Conservation (phyloP, 1,139 yeast species). For the Suhomyces wounanorum region DNA sequence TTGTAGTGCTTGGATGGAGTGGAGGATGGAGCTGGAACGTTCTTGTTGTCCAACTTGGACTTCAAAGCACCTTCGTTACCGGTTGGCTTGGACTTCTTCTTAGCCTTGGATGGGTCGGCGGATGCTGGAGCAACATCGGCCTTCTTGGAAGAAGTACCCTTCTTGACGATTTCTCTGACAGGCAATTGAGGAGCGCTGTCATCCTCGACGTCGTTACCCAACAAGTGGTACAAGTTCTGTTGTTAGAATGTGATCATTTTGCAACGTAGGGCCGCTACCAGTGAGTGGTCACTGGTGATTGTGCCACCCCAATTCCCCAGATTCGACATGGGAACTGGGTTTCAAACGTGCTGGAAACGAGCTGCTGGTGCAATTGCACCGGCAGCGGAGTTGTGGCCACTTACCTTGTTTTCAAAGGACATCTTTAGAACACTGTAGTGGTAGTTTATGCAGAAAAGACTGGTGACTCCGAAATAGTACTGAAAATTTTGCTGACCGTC, state of each 20-base stretch:
- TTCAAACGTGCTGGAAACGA: neutral
- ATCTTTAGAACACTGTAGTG: conserved; percentile 22
- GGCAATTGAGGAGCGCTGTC: conserved; percentile 53
- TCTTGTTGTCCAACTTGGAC: conserved; percentile 74
- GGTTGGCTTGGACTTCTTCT: conserved; percentile 64
- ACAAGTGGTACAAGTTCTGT: conserved; percentile 52
- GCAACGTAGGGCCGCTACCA: neutral
- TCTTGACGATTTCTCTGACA: conserved; percentile 78
- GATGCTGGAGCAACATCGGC: conserved; percentile 81
- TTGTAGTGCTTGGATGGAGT: conserved; percentile 59
- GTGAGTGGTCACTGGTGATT: neutral
- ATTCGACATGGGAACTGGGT: neutral
- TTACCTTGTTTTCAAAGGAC: conserved; percentile 56
- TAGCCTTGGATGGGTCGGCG: conserved; percentile 81
- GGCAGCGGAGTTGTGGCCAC: conserved; percentile 20
- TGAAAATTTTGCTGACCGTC: conserved; percentile 26
- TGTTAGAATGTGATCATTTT: conserved; percentile 8
- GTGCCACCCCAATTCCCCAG: neutral
- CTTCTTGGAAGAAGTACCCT: conserved; percentile 85
- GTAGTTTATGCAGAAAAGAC: conserved; percentile 9
- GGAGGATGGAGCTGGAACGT: conserved; percentile 59
- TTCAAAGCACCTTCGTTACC: conserved; percentile 92
- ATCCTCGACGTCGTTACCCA: conserved; percentile 83
- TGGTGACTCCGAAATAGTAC: conserved; percentile 1
- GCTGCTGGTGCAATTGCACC: neutral